phyloP scores from a whole-genome alignment of 176 grass and related monocot genomes.

The Musa beccarii region DNA sequence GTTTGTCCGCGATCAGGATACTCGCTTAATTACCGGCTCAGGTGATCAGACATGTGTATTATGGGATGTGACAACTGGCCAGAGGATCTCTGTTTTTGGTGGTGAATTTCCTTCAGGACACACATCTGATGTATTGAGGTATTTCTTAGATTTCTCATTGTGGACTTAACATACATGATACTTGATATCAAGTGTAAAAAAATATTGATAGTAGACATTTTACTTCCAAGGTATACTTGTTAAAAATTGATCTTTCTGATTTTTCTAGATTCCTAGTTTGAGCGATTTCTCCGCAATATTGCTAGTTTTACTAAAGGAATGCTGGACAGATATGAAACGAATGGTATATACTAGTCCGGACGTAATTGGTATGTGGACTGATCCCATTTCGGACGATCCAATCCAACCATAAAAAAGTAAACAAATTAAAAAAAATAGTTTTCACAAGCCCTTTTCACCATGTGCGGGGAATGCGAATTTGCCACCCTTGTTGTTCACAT shows the following conservation, averaged over 20 bases:
- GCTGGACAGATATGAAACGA: too few relatives aligned
- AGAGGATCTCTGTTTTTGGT: slow-evolving; percentile 91
- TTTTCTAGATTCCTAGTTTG: neutral
- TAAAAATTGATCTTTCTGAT: neutral
- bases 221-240: too few relatives aligned
- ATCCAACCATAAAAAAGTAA: too few relatives aligned
- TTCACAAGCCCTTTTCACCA: too few relatives aligned
- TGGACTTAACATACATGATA: neutral
- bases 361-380: too few relatives aligned
- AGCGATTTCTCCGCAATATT: neutral
- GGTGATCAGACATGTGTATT: slow-evolving; percentile 88
- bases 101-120: slow-evolving; percentile 99
- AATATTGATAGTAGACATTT: neutral
- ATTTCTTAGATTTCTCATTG: neutral
- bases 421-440: too few relatives aligned
- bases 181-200: neutral
- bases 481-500: too few relatives aligned
- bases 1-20: slow-evolving; percentile 80
- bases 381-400: too few relatives aligned
- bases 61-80: slow-evolving; percentile 97
- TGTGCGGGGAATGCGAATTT: too few relatives aligned
- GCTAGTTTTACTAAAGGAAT: neutral
- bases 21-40: slow-evolving; percentile 73
- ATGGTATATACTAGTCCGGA: too few relatives aligned
- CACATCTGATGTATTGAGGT: slow-evolving; percentile 95